phyloP scores from a whole-genome alignment of 73 alveolate species.

The Loxodes magnus region DNA sequence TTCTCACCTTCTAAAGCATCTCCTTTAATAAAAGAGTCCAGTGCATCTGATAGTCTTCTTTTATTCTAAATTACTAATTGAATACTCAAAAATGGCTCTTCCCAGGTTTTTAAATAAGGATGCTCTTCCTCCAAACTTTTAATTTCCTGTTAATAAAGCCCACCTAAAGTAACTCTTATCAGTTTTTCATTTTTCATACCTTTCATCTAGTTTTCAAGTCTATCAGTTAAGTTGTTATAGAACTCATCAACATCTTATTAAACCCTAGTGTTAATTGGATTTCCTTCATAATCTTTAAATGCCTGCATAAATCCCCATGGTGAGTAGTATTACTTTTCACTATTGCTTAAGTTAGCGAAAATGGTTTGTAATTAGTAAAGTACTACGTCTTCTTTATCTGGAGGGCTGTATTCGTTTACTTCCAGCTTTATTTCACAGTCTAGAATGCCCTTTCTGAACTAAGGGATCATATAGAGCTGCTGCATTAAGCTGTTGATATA shows the following conservation, averaged over 20 bases:
- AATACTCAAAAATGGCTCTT: slow-evolving; percentile 80
- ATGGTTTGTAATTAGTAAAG: slow-evolving; percentile 71
- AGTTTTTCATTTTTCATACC: slow-evolving; percentile 45
- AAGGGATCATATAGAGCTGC: slow-evolving; percentile 84
- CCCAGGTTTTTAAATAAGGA: slow-evolving; percentile 77
- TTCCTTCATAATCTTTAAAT: slow-evolving; percentile 52
- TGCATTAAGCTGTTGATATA: slow-evolving; percentile 86
- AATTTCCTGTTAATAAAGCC: slow-evolving; percentile 76
- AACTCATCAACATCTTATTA: slow-evolving; percentile 92
- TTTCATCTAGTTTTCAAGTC: slow-evolving; percentile 61
- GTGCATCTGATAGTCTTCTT: slow-evolving; percentile 73
- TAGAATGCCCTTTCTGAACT: slow-evolving; percentile 58
- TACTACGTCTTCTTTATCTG: slow-evolving; percentile 35
- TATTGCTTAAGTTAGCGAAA: slow-evolving; percentile 74
- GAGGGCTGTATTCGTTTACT: slow-evolving; percentile 17
- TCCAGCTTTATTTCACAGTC: slow-evolving; percentile 27
- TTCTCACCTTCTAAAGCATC: slow-evolving; percentile 94
- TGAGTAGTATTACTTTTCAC: slow-evolving; percentile 80
- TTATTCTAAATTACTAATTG: slow-evolving; percentile 85
- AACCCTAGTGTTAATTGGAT: slow-evolving; percentile 65
- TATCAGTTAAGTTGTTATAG: slow-evolving; percentile 75
- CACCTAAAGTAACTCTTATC: slow-evolving; percentile 75
- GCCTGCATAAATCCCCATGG: slow-evolving; percentile 77
- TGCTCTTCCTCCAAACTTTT: slow-evolving; percentile 63
- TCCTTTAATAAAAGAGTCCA: slow-evolving; percentile 78